These are phyloP conservation scores for Boletellus ananas DNA, from an alignment of 768 basidiomycete genomes.

Conservation along the genomic window DNA sequence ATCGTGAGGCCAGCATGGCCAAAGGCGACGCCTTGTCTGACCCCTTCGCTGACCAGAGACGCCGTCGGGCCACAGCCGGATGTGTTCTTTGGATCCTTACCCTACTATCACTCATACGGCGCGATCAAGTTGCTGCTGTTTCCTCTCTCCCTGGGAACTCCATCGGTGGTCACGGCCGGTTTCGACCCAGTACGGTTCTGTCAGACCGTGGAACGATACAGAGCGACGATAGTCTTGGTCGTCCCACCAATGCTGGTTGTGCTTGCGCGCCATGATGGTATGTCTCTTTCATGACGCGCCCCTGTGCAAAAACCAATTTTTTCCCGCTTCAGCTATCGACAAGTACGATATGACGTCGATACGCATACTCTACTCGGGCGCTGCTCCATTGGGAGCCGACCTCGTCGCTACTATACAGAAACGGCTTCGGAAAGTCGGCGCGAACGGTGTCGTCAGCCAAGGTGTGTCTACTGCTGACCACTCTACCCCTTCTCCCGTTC, in stretches of 20 bases:
- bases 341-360: slow-evolving; percentile 66
- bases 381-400: slow-evolving; percentile 72
- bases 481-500: background rate
- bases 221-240: slow-evolving; percentile 51
- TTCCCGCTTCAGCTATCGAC: slow-evolving; percentile 44
- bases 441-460: slow-evolving; percentile 44
- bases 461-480: slow-evolving; percentile 33
- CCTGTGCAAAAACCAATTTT: background rate
- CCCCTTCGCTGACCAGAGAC: slow-evolving; percentile 7
- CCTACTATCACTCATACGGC: slow-evolving; percentile 55
- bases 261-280: slow-evolving; percentile 65
- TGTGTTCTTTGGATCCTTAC: slow-evolving; percentile 59
- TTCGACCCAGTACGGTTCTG: slow-evolving; percentile 75
- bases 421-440: slow-evolving; percentile 41
- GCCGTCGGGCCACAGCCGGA: slow-evolving; percentile 31
- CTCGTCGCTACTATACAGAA: slow-evolving; percentile 48
- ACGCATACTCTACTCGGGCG: slow-evolving; percentile 60
- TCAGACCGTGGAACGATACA: slow-evolving; percentile 60
- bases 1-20: slow-evolving; percentile 48
- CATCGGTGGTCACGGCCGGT: slow-evolving; percentile 55
- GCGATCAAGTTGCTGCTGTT: slow-evolving; percentile 60
- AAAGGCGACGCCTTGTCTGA: slow-evolving; percentile 27
- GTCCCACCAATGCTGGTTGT: slow-evolving; percentile 86
- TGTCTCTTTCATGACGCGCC: background rate
- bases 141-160: slow-evolving; percentile 47